Conservation (phyloP, 192 early-diverging fungal genomes). For the Phycomyces blakesleeanus region DNA sequence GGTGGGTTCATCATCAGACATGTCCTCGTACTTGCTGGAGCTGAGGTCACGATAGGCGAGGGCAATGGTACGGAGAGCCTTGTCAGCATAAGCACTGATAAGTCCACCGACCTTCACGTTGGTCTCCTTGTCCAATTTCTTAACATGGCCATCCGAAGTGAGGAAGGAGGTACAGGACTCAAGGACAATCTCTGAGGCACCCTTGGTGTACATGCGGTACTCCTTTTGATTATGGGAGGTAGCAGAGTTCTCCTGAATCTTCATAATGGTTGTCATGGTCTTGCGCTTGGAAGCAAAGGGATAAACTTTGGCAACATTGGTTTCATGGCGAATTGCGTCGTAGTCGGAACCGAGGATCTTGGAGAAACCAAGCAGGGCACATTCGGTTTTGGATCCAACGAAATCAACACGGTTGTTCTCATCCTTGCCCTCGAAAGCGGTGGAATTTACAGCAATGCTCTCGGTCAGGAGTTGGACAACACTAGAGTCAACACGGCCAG, state of each 20-base stretch:
- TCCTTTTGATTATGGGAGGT: slow-evolving; percentile 25
- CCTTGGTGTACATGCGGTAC: slow-evolving; percentile 69
- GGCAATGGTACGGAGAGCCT: slow-evolving; percentile 74
- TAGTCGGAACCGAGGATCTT: slow-evolving; percentile 62
- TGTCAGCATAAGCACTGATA: slow-evolving; percentile 58
- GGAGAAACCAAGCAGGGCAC: slow-evolving; percentile 67
- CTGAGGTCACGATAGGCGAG: slow-evolving; percentile 61
- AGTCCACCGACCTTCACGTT: slow-evolving; percentile 38
- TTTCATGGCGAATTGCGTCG: slow-evolving; percentile 48
- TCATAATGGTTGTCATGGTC: slow-evolving; percentile 76
- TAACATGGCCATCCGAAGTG: slow-evolving; percentile 46
- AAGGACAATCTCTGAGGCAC: slow-evolving; percentile 80
- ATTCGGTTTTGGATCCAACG: slow-evolving; percentile 81
- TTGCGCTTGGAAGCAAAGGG: slow-evolving; percentile 91
- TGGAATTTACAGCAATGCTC: slow-evolving; percentile 71
- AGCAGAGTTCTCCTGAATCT: slow-evolving; percentile 27
- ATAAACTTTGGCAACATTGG: slow-evolving; percentile 59
- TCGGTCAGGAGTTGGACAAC: slow-evolving; percentile 45
- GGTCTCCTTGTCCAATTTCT: slow-evolving; percentile 41
- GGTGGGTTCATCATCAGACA: slow-evolving; percentile 55
- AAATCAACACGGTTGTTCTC: slow-evolving; percentile 57
- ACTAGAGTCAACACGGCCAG: slow-evolving; percentile 38
- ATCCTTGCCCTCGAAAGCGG: slow-evolving; percentile 67
- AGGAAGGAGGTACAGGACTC: slow-evolving; percentile 58
- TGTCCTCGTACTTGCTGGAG: slow-evolving; percentile 38